Percentiles rank a stretch among this genome's conserved stretches.
Conservation (phyloP, 1,284 basidiomycete genomes). For the Trichosporon coremiiforme region DNA sequence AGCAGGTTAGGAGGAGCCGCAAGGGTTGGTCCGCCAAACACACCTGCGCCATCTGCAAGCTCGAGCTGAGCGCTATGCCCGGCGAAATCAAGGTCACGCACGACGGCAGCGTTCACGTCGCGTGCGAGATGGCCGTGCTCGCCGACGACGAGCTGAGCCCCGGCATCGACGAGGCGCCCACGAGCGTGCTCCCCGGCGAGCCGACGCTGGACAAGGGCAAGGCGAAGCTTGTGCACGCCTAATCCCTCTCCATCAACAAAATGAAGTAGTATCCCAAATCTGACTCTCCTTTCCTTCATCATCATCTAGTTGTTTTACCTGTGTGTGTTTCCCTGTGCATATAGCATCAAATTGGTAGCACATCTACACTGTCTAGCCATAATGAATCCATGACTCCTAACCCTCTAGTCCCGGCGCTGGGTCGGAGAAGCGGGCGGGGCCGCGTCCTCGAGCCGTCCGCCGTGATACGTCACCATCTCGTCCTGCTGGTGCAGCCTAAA, state of each 20-base stretch:
- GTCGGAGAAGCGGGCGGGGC: slow-evolving; percentile 22
- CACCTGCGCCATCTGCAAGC: slow-evolving; percentile 8
- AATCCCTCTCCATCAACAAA: too few relatives aligned
- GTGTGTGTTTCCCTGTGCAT: slow-evolving; percentile 10
- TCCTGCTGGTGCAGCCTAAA: slow-evolving; percentile 50
- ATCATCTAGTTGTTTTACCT: slow-evolving; percentile 1
- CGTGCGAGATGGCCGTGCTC: slow-evolving; percentile 15
- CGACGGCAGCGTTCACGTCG: slow-evolving; percentile 8
- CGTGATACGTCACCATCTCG: slow-evolving; percentile 56
- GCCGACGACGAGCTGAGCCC: slow-evolving; percentile 14
- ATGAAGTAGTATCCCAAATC: neutral
- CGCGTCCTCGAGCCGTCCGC: slow-evolving; percentile 52
- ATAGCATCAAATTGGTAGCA: neutral
- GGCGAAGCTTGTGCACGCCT: neutral
- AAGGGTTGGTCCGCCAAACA: neutral
- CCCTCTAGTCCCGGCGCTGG: neutral
- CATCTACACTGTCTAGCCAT: neutral
- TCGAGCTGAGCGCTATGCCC: neutral
- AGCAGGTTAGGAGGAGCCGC: slow-evolving; percentile 46
- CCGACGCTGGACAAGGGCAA: slow-evolving; percentile 3
- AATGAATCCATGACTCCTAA: slow-evolving; percentile 13
- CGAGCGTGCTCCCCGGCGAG: slow-evolving; percentile 4
- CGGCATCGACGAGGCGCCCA: slow-evolving; percentile 10
- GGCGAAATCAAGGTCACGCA: slow-evolving; percentile 14
- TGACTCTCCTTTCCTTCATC: neutral